A percentile compares a stretch with the other conserved stretches of the same genome.
Evolutionary conservation across 768 basidiomycete species (phyloP).

Genomic region (Mycena pura): DNA sequence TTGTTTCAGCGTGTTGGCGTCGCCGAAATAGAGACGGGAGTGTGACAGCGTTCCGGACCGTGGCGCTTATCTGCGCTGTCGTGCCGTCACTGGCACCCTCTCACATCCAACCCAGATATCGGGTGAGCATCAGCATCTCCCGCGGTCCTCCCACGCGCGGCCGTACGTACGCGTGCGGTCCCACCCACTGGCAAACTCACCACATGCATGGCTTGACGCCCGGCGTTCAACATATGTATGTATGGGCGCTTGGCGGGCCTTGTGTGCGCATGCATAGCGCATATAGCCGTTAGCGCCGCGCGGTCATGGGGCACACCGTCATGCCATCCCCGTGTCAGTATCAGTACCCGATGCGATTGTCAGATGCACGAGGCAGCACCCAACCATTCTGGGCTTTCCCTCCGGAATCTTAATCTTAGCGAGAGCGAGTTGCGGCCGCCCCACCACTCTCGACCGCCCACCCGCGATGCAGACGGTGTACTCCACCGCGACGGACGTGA

Average conservation of each 20-base stretch:
- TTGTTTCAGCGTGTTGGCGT: constrained; percentile 2
- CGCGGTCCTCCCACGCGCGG: no score
- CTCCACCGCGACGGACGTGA: constrained; percentile 25
- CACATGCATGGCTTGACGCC: no score
- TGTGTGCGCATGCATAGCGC: constrained; percentile 11
- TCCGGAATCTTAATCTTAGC: constrained; percentile 12
- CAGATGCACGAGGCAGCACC: constrained; percentile 26
- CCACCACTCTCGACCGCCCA: not conserved
- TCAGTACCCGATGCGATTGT: no score
- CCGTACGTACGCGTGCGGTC: no score
- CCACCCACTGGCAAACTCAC: no score
- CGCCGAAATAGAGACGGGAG: not conserved
- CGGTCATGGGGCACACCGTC: no score
- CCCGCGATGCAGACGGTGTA: constrained; percentile 24
- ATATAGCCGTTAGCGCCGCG: constrained; percentile 5
- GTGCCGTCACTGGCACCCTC: no score
- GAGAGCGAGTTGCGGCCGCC: not conserved
- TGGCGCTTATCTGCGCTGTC: no score
- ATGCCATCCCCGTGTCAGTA: constrained; percentile 18
- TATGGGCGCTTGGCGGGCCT: constrained; percentile 21
- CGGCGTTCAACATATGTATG: no score
- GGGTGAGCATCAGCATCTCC: no score
- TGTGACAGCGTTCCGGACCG: no score
- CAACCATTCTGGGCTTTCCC: constrained; percentile 8
- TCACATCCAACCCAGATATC: no score